phyloP scores from a whole-genome alignment of 2,329 filamentous ascomycete genomes.

The Colletotrichum sublineola region DNA sequence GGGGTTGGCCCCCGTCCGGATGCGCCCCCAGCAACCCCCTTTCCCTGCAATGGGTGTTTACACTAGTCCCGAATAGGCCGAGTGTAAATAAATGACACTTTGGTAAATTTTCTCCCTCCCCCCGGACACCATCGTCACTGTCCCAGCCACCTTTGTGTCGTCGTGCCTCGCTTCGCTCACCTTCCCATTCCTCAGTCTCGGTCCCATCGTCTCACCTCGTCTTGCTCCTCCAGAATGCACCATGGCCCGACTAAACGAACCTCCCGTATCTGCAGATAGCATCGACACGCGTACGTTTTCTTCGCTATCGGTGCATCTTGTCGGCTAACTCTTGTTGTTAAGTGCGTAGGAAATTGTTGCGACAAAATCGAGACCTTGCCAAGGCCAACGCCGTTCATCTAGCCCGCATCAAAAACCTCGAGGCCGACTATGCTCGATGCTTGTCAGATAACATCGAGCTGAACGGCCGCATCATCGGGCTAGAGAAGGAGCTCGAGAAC shows the following conservation, averaged over 20 bases:
- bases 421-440: conserved; percentile 80
- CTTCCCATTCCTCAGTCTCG: conserved; percentile 31
- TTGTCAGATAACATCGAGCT: conserved; percentile 84
- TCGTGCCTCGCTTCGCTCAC: conserved; percentile 32
- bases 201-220: conserved; percentile 19
- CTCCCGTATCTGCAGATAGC: conserved; percentile 75
- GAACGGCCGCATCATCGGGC: conserved; percentile 75
- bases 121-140: conserved; percentile 35
- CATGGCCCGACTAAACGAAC: conserved; percentile 88
- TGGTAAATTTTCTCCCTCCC: conserved; percentile 42
- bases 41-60: conserved; percentile 14
- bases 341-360: conserved; percentile 85
- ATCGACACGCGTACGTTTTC: conserved; percentile 76
- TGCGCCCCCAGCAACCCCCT: conserved; percentile 40
- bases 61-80: conserved; percentile 38
- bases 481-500: conserved; percentile 76
- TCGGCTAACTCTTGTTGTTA: conserved; percentile 43
- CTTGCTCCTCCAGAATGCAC: conserved; percentile 52
- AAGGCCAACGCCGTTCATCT: conserved; percentile 83
- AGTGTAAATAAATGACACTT: conserved; percentile 44
- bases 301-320: conserved; percentile 9
- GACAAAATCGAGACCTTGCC: conserved; percentile 88
- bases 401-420: conserved; percentile 80
- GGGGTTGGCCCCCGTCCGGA: conserved; percentile 7
- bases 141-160: conserved; percentile 39